Conservation (phyloP, 1,284 basidiomycete genomes). For the Irpex sp. region DNA sequence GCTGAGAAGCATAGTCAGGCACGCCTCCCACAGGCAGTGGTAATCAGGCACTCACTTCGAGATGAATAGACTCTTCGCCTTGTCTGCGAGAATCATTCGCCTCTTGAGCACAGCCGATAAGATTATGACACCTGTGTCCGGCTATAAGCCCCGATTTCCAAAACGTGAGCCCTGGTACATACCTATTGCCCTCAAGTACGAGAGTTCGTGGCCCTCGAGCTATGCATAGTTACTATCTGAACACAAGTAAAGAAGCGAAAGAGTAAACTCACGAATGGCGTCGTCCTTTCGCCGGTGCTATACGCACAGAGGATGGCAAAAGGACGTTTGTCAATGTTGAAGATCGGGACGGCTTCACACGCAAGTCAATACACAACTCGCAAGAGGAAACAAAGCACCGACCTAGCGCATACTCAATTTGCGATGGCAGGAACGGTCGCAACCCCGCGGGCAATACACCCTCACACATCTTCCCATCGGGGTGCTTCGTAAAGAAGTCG, state of each 20-base stretch:
- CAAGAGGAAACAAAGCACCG: constrained; percentile 23
- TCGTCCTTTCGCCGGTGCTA: constrained; percentile 72
- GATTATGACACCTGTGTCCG: constrained; percentile 78
- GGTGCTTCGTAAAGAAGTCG: constrained; percentile 70
- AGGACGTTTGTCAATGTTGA: constrained; percentile 89
- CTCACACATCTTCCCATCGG: constrained; percentile 83
- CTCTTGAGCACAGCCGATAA: constrained; percentile 90
- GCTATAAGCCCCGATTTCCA: background rate
- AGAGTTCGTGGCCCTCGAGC: constrained; percentile 90
- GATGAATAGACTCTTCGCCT: constrained; percentile 86
- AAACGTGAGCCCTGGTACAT: constrained; percentile 11
- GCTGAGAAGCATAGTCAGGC: constrained; percentile 33
- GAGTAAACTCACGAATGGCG: constrained; percentile 61
- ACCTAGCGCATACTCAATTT: constrained; percentile 84
- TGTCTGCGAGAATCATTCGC: constrained; percentile 91
- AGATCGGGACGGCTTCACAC: constrained; percentile 76
- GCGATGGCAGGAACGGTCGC: constrained; percentile 71
- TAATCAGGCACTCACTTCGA: constrained; percentile 60
- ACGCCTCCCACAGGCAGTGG: constrained; percentile 14
- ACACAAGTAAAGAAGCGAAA: constrained; percentile 5
- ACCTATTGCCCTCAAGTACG: constrained; percentile 86
- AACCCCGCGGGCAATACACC: constrained; percentile 75
- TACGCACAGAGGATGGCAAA: constrained; percentile 92
- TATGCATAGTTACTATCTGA: constrained; percentile 22
- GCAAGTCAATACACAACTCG: background rate